Evolutionary conservation across 1,139 yeast genomes (phyloP).

Genomic region (Yamadazyma aaseri): DNA sequence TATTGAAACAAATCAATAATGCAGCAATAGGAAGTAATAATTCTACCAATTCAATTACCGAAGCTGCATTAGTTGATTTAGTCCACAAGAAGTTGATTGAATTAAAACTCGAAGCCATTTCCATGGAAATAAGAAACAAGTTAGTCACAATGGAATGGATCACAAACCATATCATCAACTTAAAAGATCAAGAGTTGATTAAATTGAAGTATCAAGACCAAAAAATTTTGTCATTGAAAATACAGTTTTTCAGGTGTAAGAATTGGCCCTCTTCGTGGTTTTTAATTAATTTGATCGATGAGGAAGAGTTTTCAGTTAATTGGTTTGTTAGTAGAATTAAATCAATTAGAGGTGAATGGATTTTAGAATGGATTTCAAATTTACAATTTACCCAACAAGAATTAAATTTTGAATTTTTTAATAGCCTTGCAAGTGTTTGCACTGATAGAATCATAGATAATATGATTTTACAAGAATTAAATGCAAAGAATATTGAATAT

Average conservation of each 20-base stretch:
- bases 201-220: conserved; percentile 19
- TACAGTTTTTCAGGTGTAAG: conserved; percentile 57
- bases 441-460: conserved; percentile 63
- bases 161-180: conserved; percentile 51
- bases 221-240: conserved; percentile 14
- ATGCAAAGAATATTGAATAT: conserved; percentile 36
- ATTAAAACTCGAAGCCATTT: conserved; percentile 54
- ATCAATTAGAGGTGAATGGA: conserved; percentile 64
- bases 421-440: conserved; percentile 48
- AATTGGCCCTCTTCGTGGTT: conserved; percentile 80
- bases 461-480: conserved; percentile 61
- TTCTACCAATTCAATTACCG: conserved; percentile 21
- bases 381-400: conserved; percentile 32
- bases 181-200: conserved; percentile 38
- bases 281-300: conserved; percentile 46
- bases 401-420: conserved; percentile 34
- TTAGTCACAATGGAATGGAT: conserved; percentile 69
- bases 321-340: conserved; percentile 68
- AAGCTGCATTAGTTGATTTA: conserved; percentile 30
- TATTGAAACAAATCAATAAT: conserved; percentile 34
- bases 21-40: conserved; percentile 13
- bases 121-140: conserved; percentile 51
- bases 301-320: conserved; percentile 46
- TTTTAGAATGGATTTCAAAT: conserved; percentile 46
- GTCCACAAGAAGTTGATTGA: conserved; percentile 41